Percentiles rank a stretch among this genome's conserved stretches.
phyloP scores from a whole-genome alignment of 257 asterid genomes.

The Ligustrum vulgare region DNA sequence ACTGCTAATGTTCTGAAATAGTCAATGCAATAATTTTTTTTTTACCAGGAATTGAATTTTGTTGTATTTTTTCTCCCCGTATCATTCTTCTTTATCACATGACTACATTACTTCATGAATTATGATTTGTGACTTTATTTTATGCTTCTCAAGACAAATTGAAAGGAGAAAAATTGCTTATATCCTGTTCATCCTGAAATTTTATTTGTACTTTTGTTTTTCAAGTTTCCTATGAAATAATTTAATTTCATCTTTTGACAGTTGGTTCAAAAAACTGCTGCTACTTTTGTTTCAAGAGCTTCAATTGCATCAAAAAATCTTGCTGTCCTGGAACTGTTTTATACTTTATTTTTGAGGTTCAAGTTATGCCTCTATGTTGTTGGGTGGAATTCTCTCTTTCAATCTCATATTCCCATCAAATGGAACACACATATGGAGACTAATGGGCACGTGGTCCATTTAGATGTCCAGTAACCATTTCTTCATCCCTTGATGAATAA shows the following conservation, averaged over 20 bases:
- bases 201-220: neutral
- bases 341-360: constrained; percentile 88
- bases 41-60: neutral
- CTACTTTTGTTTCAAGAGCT: constrained; percentile 97
- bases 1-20: neutral
- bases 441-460: constrained; percentile 99
- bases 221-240: neutral
- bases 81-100: neutral
- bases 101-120: neutral
- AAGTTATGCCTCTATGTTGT: constrained; percentile 68
- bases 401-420: constrained; percentile 85
- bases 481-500: constrained; percentile 2
- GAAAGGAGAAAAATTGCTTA: neutral
- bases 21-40: neutral
- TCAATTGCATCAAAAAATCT: constrained; percentile 86
- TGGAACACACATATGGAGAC: constrained; percentile 92
- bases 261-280: constrained; percentile 96
- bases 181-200: neutral
- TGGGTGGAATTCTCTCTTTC: constrained; percentile 93
- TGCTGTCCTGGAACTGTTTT: constrained; percentile 77
- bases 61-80: neutral
- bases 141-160: neutral
- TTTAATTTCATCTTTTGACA: constrained; percentile 25
- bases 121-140: neutral
- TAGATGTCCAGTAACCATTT: constrained; percentile 95